phyloP scores from a whole-genome alignment of 805 yeast genomes.

The Saccharomycopsis sp. region DNA sequence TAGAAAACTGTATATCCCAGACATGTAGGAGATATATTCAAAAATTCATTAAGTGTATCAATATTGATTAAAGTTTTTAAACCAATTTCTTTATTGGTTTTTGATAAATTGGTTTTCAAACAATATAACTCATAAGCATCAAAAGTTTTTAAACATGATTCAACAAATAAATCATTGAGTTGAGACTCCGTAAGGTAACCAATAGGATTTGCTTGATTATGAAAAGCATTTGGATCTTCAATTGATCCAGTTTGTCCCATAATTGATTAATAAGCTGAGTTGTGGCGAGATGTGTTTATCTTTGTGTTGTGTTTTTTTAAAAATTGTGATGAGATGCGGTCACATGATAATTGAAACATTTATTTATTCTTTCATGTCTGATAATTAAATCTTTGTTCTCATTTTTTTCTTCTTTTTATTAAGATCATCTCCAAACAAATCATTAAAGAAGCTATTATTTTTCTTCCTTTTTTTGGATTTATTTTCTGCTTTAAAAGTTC shows the following conservation, averaged over 20 bases:
- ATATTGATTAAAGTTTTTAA: neutral
- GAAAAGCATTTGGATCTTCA: no score
- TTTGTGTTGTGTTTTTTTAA: no score
- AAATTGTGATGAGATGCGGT: no score
- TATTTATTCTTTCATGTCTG: no score
- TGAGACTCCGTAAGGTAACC: neutral
- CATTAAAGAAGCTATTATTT: slow-evolving; percentile 1
- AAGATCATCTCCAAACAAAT: slow-evolving; percentile 3
- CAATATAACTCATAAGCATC: slow-evolving; percentile 9
- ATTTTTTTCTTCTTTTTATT: no score
- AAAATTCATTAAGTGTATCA: slow-evolving; percentile 4
- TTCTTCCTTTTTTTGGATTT: slow-evolving; percentile 6
- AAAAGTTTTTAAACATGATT: slow-evolving; percentile 7
- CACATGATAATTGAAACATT: no score
- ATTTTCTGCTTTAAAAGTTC: neutral
- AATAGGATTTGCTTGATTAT: no score
- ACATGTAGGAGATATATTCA: slow-evolving; percentile 2
- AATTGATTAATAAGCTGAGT: no score
- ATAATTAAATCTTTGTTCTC: no score
- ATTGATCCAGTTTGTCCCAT: no score
- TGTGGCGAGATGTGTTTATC: no score
- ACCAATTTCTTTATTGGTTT: no score
- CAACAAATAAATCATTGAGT: slow-evolving; percentile 2
- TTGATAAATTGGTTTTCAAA: slow-evolving; percentile 3
- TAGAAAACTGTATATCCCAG: slow-evolving; percentile 8